Evolutionary conservation across 805 yeast genomes (phyloP).

Genomic region (Zygotorulaspora chibaensis): DNA sequence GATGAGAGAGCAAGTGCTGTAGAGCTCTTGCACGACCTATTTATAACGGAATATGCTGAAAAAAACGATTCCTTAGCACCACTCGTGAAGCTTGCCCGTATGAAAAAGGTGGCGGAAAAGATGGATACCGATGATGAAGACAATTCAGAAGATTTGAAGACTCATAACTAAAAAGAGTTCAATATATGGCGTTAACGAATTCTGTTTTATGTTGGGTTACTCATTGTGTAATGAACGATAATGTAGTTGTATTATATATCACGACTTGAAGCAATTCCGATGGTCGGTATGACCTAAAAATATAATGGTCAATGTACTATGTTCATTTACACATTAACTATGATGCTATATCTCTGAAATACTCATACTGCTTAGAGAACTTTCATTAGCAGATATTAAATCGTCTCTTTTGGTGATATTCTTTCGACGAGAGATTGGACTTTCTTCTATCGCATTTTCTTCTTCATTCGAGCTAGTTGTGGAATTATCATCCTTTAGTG

Average conservation of each 20-base stretch:
- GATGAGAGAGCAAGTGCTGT: conserved; percentile 76
- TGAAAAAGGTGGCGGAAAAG: conserved; percentile 50
- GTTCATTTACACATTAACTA: background rate
- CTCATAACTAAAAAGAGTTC: background rate
- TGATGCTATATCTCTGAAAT: conserved; percentile 14
- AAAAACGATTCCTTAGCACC: conserved; percentile 62
- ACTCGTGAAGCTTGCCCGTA: conserved; percentile 65
- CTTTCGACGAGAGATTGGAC: background rate
- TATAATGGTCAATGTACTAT: background rate
- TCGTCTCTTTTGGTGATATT: background rate
- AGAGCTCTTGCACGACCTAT: conserved; percentile 63
- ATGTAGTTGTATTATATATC: conserved; percentile 9
- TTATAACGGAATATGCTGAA: conserved; percentile 54
- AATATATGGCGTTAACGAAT: background rate
- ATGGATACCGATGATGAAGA: conserved; percentile 34
- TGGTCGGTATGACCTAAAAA: background rate
- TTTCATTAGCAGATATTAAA: background rate
- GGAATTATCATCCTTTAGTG: conserved; percentile 16
- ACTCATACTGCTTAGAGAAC: conserved; percentile 22
- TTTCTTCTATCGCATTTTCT: background rate
- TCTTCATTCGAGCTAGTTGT: background rate
- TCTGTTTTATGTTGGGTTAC: background rate
- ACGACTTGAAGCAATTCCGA: background rate
- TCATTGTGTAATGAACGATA: background rate
- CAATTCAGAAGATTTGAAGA: conserved; percentile 11